Evolutionary conservation across 176 grass and related monocot genomes (phyloP).

Genomic region (Chloris gayana): DNA sequence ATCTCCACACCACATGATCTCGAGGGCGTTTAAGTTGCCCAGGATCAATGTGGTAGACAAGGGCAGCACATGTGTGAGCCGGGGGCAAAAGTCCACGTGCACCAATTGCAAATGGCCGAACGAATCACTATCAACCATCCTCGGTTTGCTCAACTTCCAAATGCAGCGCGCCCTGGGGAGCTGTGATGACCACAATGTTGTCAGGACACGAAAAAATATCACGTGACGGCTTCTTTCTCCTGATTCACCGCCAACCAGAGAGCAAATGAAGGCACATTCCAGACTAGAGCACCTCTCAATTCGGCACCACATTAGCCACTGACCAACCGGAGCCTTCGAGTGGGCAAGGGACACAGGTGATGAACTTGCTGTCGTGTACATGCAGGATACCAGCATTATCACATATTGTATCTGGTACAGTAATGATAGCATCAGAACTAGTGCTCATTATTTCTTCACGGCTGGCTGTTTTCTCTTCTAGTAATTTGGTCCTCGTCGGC

Average conservation of each 20-base stretch:
- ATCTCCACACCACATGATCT: conserved; percentile 7
- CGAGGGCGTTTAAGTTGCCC: fast-evolving
- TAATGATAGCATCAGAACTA: not conserved
- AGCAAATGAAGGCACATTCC: not conserved
- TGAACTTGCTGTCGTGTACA: not conserved
- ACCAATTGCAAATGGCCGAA: not conserved
- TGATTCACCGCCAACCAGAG: too few relatives aligned
- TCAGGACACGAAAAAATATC: fast-evolving
- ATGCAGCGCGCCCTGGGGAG: not conserved
- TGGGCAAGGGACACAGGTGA: not conserved
- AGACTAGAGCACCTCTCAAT: conserved; percentile 22
- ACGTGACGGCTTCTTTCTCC: fast-evolving
- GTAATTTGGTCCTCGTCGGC: not conserved
- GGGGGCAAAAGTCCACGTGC: conserved; percentile 7
- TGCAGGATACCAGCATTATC: not conserved
- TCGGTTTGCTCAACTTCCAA: not conserved
- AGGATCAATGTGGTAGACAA: not conserved
- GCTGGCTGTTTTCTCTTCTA: fast-evolving
- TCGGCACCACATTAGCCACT: not conserved
- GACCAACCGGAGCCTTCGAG: not conserved
- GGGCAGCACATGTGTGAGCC: conserved; percentile 16
- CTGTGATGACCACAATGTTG: not conserved
- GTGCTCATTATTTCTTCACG: too few relatives aligned
- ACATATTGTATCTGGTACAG: not conserved
- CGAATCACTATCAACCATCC: not conserved